phyloP scores from a whole-genome alignment of 768 basidiomycete genomes.

The Mycena alexandri region DNA sequence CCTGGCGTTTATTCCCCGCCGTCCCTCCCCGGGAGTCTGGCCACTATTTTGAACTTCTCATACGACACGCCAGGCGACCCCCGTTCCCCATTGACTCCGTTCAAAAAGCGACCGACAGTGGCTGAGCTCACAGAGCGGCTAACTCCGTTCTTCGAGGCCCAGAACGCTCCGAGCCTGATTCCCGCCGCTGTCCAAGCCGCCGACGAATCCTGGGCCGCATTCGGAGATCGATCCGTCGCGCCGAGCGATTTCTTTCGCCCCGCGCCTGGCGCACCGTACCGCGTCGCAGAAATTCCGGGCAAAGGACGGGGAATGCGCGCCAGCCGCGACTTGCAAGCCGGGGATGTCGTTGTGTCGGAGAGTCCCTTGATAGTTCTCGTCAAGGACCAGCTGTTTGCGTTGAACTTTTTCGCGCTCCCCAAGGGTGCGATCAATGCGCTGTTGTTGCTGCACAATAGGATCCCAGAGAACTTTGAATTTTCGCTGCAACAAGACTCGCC shows the following conservation, averaged over 20 bases:
- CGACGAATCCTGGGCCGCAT: constrained; percentile 11
- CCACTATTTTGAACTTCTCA: background rate
- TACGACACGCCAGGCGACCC: constrained; percentile 4
- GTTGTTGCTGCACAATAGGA: constrained; percentile 4
- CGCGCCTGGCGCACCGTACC: constrained; percentile 20
- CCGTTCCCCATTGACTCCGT: background rate
- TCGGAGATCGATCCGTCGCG: constrained; percentile 9
- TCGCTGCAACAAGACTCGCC: background rate
- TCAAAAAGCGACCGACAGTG: constrained; percentile 1
- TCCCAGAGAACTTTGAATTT: constrained; percentile 7
- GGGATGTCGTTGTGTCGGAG: constrained; percentile 17
- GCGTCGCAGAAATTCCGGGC: constrained; percentile 7
- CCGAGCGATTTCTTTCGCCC: constrained; percentile 22
- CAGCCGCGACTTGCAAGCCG: background rate
- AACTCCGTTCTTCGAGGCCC: background rate
- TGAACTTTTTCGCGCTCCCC: constrained; percentile 13
- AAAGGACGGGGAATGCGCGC: constrained; percentile 20
- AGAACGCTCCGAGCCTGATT: background rate
- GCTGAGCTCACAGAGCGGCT: constrained; percentile 16
- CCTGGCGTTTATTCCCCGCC: background rate
- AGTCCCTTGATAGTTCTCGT: constrained; percentile 6
- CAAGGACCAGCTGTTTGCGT: background rate
- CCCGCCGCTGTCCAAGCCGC: constrained; percentile 13
- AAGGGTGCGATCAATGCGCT: constrained; percentile 13
- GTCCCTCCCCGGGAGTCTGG: background rate